Evolutionary conservation across 1,284 basidiomycete genomes (phyloP).

Genomic region (Pseudozyma hubeiensis): DNA sequence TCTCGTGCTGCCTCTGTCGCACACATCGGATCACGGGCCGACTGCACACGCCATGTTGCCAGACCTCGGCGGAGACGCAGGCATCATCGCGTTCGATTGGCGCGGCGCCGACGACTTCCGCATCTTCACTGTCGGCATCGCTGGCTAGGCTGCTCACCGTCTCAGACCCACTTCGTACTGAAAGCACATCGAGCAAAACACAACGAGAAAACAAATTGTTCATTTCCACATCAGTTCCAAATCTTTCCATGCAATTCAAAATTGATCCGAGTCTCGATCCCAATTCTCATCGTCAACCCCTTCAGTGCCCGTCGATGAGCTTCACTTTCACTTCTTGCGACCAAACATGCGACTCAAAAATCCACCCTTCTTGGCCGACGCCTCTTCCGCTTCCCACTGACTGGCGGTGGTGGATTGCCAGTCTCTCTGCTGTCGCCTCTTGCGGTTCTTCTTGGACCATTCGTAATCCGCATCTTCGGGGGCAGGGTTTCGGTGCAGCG

Average conservation of each 20-base stretch:
- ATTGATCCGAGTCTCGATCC: neutral
- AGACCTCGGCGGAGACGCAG: too few relatives aligned
- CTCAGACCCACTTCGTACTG: neutral
- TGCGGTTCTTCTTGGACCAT: conserved; percentile 21
- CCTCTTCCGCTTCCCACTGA: conserved; percentile 13
- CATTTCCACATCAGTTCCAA: neutral
- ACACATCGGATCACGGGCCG: neutral
- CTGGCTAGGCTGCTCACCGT: conserved; percentile 16
- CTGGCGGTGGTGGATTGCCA: conserved; percentile 38
- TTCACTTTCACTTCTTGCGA: conserved; percentile 18
- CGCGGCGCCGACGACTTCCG: conserved; percentile 52
- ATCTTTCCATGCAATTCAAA: neutral
- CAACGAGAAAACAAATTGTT: neutral
- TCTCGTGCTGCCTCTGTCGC: conserved; percentile 16
- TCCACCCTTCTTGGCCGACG: conserved; percentile 15
- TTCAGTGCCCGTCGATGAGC: too few relatives aligned
- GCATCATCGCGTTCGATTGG: conserved; percentile 43
- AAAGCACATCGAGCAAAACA: neutral
- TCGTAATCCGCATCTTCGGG: conserved; percentile 46
- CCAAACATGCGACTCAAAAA: conserved; percentile 44
- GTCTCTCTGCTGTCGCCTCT: conserved; percentile 18
- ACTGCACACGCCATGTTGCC: too few relatives aligned
- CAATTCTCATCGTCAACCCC: too few relatives aligned
- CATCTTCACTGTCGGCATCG: conserved; percentile 47
- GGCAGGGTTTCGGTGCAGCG: conserved; percentile 27